Base-by-base conservation (phyloP, 805 yeast genomes). In the Zygosaccharomyces rouxii region DNA sequence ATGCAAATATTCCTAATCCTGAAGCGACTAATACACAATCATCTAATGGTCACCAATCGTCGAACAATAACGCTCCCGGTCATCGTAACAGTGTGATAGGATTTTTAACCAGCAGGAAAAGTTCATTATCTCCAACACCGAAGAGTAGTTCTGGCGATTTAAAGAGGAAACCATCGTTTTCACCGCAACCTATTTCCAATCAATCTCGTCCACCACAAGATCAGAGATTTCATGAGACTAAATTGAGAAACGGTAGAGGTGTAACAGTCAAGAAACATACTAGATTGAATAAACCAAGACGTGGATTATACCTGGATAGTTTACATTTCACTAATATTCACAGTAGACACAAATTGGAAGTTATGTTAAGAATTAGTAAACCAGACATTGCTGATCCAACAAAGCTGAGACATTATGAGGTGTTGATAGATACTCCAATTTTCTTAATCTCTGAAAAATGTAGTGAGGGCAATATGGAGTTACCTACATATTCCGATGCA, bases 341-440 rank as follows among this genome's bases (percentile, higher is more conserved):
- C 54, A 73, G 84, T 14, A 74, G 77, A 47, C 95, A 86, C 63
- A 71, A 89, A 43, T 64, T 86, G 43, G 94, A 86, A 61, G 75
- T 86, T 4, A 80, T 85, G 56, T 75, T 86, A 48, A 70, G 94
- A 48, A 79, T 86, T 23, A 79, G 86, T 10, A 80, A 77, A 55
- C 80, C 80, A 1, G 85, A 82, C 50, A 73, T 76, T 0, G 61
- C 66, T 3, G 68, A 66, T 31, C 67, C 71, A 2, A 53, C 56
- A 4, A 78, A 77, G 52, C 66, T 80, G 69, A 89, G 84, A 57
- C 90, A 86, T 62, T 86, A 82, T 58, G 95, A 86, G 56, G 90
- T 86, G 18, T 79, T 86, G 38, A 84, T 86, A 35, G 94, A 86
- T 60, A 84, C 92, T 0, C 94, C 94, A 0, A 72, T 86, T 31